Evolutionary conservation across 768 basidiomycete genomes (phyloP).

Genomic region (Boletus bicolor): DNA sequence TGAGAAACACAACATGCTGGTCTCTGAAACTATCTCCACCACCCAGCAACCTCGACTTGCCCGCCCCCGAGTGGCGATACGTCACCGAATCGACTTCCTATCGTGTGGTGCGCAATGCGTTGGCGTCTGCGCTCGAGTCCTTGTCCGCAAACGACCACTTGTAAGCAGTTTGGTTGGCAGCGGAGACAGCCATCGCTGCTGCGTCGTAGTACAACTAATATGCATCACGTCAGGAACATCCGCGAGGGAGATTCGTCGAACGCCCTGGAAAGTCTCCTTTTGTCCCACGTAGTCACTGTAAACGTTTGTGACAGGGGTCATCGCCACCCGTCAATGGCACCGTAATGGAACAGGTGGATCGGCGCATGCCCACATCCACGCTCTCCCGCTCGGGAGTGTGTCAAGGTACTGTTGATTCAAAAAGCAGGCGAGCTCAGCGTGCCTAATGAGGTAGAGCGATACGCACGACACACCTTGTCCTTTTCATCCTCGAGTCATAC

Average conservation of each 20-base stretch:
- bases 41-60: constrained; percentile 51
- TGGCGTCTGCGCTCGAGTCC: constrained; percentile 52
- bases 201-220: constrained; percentile 57
- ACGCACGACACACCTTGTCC: constrained; percentile 42
- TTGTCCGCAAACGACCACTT: constrained; percentile 87
- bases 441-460: background rate
- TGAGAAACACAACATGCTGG: constrained; percentile 45
- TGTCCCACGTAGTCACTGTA: constrained; percentile 60
- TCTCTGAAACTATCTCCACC: constrained; percentile 80
- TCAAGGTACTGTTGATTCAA: background rate
- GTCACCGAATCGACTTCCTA: constrained; percentile 54
- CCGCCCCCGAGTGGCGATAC: constrained; percentile 20
- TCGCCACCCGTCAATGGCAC: constrained; percentile 35
- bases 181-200: constrained; percentile 49
- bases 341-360: background rate
- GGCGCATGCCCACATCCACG: background rate
- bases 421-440: background rate
- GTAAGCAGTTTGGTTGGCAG: constrained; percentile 74
- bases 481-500: constrained; percentile 80
- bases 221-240: constrained; percentile 26
- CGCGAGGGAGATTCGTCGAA: constrained; percentile 11
- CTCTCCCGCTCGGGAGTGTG: background rate
- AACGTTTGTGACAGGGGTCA: background rate
- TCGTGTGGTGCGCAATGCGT: constrained; percentile 56
- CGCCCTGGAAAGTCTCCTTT: constrained; percentile 65